phyloP scores from a whole-genome alignment of 768 basidiomycete genomes.

The Calocybe gangraenosa region DNA sequence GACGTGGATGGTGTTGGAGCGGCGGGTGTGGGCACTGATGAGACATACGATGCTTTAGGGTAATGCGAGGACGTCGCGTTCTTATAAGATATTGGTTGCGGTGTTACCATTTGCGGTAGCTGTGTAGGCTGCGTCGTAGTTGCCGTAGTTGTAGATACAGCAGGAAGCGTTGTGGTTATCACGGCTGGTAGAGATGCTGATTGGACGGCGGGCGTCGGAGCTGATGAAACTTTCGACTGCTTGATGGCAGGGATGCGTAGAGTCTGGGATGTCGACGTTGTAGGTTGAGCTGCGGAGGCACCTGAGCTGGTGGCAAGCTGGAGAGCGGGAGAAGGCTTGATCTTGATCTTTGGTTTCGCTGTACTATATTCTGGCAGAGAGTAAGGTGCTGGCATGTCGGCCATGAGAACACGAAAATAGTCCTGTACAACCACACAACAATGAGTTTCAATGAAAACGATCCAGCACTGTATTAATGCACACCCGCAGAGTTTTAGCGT shows the following conservation, averaged over 20 bases:
- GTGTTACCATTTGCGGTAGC: constrained; percentile 23
- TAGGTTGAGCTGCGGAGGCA: constrained; percentile 15
- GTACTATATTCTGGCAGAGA: constrained; percentile 59
- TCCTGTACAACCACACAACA: constrained; percentile 40
- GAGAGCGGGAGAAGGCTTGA: constrained; percentile 50
- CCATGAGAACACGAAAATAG: constrained; percentile 69
- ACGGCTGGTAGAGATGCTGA: constrained; percentile 19
- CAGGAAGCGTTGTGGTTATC: constrained; percentile 20
- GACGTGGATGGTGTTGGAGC: constrained; percentile 19
- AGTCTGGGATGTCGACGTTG: constrained; percentile 21
- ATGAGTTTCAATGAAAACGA: constrained; percentile 6
- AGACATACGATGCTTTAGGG: constrained; percentile 50
- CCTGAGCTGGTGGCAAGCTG: constrained; percentile 17
- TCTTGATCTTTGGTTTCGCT: constrained; percentile 62
- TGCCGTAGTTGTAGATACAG: constrained; percentile 18
- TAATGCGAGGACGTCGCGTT: constrained; percentile 43
- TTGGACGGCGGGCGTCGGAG: constrained; percentile 15
- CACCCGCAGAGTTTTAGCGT: constrained; percentile 65
- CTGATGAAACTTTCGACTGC: constrained; percentile 13
- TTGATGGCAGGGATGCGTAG: constrained; percentile 34
- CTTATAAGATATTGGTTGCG: constrained; percentile 29
- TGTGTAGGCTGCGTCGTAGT: constrained; percentile 16
- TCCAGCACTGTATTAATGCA: constrained; percentile 16
- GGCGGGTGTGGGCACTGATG: constrained; percentile 23
- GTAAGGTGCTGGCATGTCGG: constrained; percentile 68